Percentiles rank a stretch among this genome's conserved stretches.
These are phyloP conservation scores for Amanita pallidorosea DNA, from an alignment of 768 basidiomycete species.

Conservation along the genomic window DNA sequence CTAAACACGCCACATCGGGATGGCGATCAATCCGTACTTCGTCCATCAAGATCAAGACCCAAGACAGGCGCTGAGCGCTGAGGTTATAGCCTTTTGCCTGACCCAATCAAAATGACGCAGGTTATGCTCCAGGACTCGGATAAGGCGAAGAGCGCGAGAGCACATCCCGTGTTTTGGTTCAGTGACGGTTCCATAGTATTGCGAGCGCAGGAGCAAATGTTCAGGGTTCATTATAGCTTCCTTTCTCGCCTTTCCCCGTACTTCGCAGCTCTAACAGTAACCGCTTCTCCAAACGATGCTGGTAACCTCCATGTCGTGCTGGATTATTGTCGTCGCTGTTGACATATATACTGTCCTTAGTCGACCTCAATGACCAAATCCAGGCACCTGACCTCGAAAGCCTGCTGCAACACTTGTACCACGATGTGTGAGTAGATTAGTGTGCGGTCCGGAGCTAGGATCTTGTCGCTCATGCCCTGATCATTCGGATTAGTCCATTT, in stretches of 20 bases:
- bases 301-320: neutral
- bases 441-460: neutral
- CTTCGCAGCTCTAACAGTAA: conserved; percentile 12
- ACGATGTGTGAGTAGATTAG: conserved; percentile 44
- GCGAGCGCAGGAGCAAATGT: conserved; percentile 30
- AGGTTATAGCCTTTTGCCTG: neutral
- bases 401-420: conserved; percentile 56
- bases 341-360: conserved; percentile 14
- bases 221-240: conserved; percentile 47
- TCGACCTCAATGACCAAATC: conserved; percentile 26
- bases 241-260: conserved; percentile 40
- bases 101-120: neutral
- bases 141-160: neutral
- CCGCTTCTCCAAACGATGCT: neutral
- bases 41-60: neutral
- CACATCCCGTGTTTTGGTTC: conserved; percentile 52
- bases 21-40: neutral
- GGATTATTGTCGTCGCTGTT: neutral
- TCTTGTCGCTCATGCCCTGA: too few species aligned
- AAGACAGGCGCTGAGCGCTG: neutral
- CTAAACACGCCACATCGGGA: too few species aligned
- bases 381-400: conserved; percentile 38
- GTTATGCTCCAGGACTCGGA: neutral
- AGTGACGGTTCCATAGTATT: conserved; percentile 54
- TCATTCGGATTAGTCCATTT: conserved; percentile 30